Conservation (phyloP, 225 moss, liverwort and hornwort genomes). For the Pseudoscleropodium purum region DNA sequence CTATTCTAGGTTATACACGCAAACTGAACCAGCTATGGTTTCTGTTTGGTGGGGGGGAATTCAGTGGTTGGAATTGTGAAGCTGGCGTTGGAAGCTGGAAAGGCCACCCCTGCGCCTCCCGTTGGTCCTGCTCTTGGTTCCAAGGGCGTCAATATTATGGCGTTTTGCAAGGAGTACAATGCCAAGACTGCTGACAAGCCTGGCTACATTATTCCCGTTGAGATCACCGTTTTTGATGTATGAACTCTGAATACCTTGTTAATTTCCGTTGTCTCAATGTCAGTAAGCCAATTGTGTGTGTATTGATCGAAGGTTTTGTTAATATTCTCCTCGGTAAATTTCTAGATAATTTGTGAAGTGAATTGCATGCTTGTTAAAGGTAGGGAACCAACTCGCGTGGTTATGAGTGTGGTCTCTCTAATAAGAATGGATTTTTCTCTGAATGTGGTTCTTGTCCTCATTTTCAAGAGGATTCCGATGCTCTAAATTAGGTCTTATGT, state of each 20-base stretch:
- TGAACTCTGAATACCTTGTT: neutral
- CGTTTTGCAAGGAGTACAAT: conserved; percentile 99
- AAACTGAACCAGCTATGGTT: neutral
- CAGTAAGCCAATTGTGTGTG: neutral
- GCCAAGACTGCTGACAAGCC: conserved; percentile 96
- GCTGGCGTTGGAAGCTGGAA: conserved; percentile 90
- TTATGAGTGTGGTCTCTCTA: neutral
- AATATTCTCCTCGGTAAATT: neutral
- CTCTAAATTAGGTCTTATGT: neutral
- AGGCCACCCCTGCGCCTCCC: conserved; percentile 97
- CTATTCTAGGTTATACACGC: neutral
- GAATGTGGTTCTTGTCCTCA: neutral
- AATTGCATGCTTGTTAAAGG: neutral
- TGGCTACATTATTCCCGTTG: conserved; percentile 85
- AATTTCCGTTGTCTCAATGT: neutral
- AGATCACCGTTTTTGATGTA: conserved; percentile 97
- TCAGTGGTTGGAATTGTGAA: conserved; percentile 87
- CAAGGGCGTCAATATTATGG: conserved; percentile 98
- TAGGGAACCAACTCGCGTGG: neutral
- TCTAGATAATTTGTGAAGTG: neutral
- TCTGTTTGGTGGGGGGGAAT: neutral
- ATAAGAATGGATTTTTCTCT: no score
- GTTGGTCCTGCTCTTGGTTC: conserved; percentile 97
- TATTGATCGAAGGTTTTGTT: neutral
- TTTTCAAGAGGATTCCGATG: neutral